Conservation (phyloP, 2,329 filamentous ascomycete species). For the Fonsecaea multimorphosa region DNA sequence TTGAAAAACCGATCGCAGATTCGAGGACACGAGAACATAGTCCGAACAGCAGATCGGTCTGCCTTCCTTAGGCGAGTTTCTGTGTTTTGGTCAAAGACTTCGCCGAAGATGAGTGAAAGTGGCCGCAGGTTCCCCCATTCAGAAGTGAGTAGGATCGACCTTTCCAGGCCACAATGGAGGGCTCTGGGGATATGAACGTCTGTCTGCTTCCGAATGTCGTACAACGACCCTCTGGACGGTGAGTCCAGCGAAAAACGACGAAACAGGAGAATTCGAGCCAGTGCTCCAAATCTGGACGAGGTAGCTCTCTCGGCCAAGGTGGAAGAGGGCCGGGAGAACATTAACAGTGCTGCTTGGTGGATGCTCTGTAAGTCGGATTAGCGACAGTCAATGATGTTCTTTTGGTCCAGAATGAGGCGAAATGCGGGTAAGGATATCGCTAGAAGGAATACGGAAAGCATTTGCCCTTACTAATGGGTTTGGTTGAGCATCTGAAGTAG, state of each 20-base stretch:
- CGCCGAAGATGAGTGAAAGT: conserved; percentile 1
- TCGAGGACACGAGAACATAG: not conserved
- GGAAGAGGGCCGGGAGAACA: not conserved
- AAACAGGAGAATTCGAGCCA: not conserved
- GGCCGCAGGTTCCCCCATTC: not conserved
- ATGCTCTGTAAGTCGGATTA: not conserved
- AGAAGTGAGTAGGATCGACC: not conserved
- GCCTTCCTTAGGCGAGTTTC: not conserved
- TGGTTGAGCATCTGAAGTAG: not conserved
- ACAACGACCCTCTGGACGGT: conserved; percentile 1
- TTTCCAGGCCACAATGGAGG: not conserved
- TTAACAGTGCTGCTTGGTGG: not conserved
- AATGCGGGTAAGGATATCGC: not conserved
- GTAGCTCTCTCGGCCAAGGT: not conserved
- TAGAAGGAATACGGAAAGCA: not conserved
- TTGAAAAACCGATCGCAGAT: not conserved
- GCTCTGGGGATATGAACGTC: not conserved
- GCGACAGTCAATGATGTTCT: not conserved
- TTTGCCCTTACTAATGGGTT: not conserved
- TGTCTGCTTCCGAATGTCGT: not conserved
- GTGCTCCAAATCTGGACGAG: not conserved
- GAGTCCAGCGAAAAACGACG: not conserved
- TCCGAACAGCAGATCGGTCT: not conserved
- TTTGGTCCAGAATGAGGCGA: not conserved
- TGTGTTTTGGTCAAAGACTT: not conserved